Evolutionary conservation across 83 land plant genomes (phyloP).

Genomic region (Picea mariana): DNA sequence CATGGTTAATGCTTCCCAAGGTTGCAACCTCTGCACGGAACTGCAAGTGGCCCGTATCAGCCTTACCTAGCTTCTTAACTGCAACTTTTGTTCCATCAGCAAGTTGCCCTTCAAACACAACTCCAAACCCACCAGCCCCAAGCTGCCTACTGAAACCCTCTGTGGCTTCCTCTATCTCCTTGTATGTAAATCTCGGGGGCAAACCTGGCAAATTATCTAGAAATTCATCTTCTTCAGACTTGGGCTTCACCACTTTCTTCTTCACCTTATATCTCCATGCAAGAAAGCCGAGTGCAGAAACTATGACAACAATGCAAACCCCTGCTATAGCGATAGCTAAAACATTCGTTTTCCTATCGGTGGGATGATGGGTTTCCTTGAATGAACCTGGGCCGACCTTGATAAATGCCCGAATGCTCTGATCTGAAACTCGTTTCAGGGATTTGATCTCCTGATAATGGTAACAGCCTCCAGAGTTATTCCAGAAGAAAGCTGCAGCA

Average conservation of each 20-base stretch:
- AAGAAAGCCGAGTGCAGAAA: slow-evolving; percentile 21
- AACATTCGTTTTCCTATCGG: slow-evolving; percentile 9
- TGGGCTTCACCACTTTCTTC: slow-evolving; percentile 14
- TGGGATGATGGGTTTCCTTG: neutral
- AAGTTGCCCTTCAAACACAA: slow-evolving; percentile 16
- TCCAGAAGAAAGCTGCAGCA: slow-evolving; percentile 53
- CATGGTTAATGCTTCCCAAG: slow-evolving; percentile 31
- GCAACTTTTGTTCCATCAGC: slow-evolving; percentile 25
- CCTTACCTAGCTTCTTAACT: slow-evolving; percentile 23
- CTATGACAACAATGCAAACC: slow-evolving; percentile 27
- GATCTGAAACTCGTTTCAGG: slow-evolving; percentile 27
- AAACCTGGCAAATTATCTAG: slow-evolving; percentile 32
- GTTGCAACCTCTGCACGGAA: slow-evolving; percentile 38
- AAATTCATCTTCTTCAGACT: slow-evolving; percentile 61
- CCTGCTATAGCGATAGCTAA: slow-evolving; percentile 30
- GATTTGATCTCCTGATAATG: slow-evolving; percentile 49
- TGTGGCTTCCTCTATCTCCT: slow-evolving; percentile 20
- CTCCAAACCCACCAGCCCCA: slow-evolving; percentile 20
- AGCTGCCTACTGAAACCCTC: slow-evolving; percentile 16
- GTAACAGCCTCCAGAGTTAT: slow-evolving; percentile 46
- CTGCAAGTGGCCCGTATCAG: slow-evolving; percentile 19
- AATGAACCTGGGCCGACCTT: slow-evolving; percentile 32
- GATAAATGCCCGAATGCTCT: slow-evolving; percentile 25
- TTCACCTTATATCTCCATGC: slow-evolving; percentile 21
- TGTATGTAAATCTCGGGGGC: slow-evolving; percentile 22